phyloP scores from a whole-genome alignment of 164 flowering plant species.

The Nelumbo lutea region DNA sequence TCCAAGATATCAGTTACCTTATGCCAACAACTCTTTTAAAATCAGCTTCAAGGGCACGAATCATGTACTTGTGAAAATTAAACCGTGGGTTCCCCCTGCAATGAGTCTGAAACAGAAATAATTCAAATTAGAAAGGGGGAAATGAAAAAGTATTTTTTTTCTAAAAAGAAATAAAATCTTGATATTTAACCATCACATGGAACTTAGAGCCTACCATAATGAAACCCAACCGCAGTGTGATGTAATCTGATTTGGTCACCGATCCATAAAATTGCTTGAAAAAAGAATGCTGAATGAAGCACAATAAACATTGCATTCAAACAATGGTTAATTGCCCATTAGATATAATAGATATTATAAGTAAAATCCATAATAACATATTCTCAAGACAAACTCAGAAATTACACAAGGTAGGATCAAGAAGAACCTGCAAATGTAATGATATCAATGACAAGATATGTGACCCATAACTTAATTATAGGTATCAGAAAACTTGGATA shows the following conservation, averaged over 20 bases:
- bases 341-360: neutral
- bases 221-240: constrained; percentile 46
- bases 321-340: neutral
- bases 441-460: neutral
- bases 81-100: constrained; percentile 41
- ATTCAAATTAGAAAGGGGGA: neutral
- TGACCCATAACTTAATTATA: too few relatives aligned
- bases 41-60: constrained; percentile 58
- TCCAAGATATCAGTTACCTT: constrained; percentile 37
- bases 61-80: constrained; percentile 74
- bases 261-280: constrained; percentile 67
- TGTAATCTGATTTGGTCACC: constrained; percentile 68
- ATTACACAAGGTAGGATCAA: neutral
- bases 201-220: constrained; percentile 22
- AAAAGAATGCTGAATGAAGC: constrained; percentile 47
- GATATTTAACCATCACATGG: neutral
- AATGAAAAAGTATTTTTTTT: neutral
- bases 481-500: too few relatives aligned
- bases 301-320: neutral
- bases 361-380: neutral
- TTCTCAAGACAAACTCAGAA: neutral
- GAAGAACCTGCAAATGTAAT: neutral
- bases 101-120: constrained; percentile 42
- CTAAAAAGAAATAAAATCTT: neutral
- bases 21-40: constrained; percentile 72